These are phyloP conservation scores for Gossypium anomalum DNA, from an alignment of 345 rosid genomes.

Conservation along the genomic window DNA sequence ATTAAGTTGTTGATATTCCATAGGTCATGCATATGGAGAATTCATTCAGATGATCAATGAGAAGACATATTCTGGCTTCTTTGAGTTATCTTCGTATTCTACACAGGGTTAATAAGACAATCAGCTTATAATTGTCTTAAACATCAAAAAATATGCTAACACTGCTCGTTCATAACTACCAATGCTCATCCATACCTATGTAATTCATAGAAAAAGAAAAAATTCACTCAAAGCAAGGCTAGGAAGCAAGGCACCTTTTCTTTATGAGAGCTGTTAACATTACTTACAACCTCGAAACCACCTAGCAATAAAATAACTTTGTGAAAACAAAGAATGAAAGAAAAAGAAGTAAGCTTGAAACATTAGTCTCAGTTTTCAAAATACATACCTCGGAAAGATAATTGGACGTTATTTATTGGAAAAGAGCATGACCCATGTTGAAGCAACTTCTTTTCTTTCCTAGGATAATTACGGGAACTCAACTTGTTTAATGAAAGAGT, in stretches of 20 bases:
- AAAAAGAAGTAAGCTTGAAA: background rate
- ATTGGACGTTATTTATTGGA: conserved; percentile 16
- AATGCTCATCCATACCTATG: background rate
- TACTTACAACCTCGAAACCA: conserved; percentile 17
- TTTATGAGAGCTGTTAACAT: conserved; percentile 18
- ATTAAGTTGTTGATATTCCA: background rate
- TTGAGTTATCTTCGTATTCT: too few species aligned
- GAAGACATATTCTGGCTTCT: background rate
- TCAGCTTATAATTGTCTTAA: background rate
- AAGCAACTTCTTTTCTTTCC: conserved; percentile 12
- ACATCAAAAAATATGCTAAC: background rate
- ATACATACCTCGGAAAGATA: conserved; percentile 30
- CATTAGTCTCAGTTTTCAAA: background rate
- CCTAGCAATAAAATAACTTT: conserved; percentile 30
- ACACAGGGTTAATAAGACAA: background rate
- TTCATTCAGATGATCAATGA: background rate
- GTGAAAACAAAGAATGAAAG: conserved; percentile 1
- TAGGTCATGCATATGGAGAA: background rate
- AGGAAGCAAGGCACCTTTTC: conserved; percentile 21
- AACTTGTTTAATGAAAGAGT: conserved; percentile 14
- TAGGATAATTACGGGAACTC: conserved; percentile 10
- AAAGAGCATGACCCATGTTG: conserved; percentile 17
- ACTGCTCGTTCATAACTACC: background rate
- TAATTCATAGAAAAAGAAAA: background rate
- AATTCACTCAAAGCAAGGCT: background rate